phyloP scores from a whole-genome alignment of 2,329 filamentous ascomycete genomes.

The Dendrostoma leiphaemia region DNA sequence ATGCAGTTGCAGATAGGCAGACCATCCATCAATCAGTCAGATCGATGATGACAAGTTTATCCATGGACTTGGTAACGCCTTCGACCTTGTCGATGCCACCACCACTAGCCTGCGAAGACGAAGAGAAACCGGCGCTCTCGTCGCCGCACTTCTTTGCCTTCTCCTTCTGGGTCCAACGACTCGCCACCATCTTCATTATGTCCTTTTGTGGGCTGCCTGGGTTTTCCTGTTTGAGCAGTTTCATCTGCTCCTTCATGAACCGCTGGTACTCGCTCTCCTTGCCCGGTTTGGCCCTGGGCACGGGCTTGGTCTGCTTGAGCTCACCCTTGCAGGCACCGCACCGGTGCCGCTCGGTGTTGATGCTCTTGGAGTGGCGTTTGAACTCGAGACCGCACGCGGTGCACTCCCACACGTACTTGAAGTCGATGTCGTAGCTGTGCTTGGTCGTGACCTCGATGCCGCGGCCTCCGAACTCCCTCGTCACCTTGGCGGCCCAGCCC shows the following conservation, averaged over 20 bases:
- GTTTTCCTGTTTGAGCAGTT: constrained; percentile 53
- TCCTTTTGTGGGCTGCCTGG: constrained; percentile 61
- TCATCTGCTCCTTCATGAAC: constrained; percentile 68
- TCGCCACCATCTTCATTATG: constrained; percentile 66
- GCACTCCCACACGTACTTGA: constrained; percentile 89
- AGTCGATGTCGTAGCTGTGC: constrained; percentile 86
- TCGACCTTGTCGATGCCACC: constrained; percentile 8
- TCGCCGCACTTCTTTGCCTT: constrained; percentile 23
- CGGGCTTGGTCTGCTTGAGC: constrained; percentile 77
- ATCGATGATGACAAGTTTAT: constrained; percentile 10
- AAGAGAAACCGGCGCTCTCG: constrained; percentile 8
- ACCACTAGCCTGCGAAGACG: neutral
- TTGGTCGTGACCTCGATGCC: constrained; percentile 83
- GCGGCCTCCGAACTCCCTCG: constrained; percentile 53
- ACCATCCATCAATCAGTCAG: constrained; percentile 7
- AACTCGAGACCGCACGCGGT: constrained; percentile 66
- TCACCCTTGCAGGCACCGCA: constrained; percentile 74
- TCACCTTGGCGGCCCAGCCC: constrained; percentile 61
- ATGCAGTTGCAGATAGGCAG: neutral
- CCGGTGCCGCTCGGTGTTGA: constrained; percentile 67
- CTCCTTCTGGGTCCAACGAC: constrained; percentile 55
- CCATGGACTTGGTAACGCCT: constrained; percentile 4
- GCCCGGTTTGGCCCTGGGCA: constrained; percentile 48
- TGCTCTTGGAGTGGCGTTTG: constrained; percentile 82
- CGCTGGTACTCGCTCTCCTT: constrained; percentile 44